Percentiles rank a stretch among this genome's conserved stretches.
phyloP scores from a whole-genome alignment of 768 basidiomycete species.

The Tulasnella sp. region DNA sequence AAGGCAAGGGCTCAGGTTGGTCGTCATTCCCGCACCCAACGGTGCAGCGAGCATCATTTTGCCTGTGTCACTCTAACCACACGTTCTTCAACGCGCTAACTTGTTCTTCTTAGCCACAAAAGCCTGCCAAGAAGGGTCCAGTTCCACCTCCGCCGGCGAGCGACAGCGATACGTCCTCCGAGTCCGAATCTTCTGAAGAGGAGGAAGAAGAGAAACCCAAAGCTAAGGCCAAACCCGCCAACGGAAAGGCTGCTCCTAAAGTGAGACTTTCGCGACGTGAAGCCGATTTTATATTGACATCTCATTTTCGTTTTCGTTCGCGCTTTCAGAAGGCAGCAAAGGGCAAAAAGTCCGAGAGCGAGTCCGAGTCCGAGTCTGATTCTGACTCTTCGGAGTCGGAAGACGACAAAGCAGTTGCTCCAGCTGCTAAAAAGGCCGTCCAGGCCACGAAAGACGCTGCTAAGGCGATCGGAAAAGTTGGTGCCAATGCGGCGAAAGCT shows the following conservation, averaged over 20 bases:
- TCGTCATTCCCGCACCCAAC: not conserved
- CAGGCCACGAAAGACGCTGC: not conserved
- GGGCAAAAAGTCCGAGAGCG: not conserved
- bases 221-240: not conserved
- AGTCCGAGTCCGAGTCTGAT: slow-evolving; percentile 24
- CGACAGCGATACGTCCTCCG: not conserved
- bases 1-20: slow-evolving; percentile 14
- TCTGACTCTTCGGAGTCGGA: slow-evolving; percentile 27
- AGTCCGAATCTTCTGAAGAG: slow-evolving; percentile 5
- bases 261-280: not conserved
- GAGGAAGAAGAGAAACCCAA: slow-evolving; percentile 26
- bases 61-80: not conserved
- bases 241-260: slow-evolving; percentile 8
- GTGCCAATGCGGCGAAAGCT: slow-evolving; percentile 16
- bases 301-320: not conserved
- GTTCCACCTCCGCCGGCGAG: slow-evolving; percentile 22
- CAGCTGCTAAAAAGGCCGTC: slow-evolving; percentile 13
- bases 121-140: slow-evolving; percentile 33
- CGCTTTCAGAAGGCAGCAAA: not conserved
- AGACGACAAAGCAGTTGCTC: slow-evolving; percentile 4
- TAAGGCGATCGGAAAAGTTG: slow-evolving; percentile 7
- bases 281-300: not conserved
- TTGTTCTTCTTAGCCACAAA: slow-evolving; percentile 8
- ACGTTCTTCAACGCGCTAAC: not conserved
- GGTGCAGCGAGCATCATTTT: not conserved